These are phyloP conservation scores for Clarireedia monteithiana DNA, from an alignment of 2,329 filamentous ascomycete genomes.

Conservation along the genomic window DNA sequence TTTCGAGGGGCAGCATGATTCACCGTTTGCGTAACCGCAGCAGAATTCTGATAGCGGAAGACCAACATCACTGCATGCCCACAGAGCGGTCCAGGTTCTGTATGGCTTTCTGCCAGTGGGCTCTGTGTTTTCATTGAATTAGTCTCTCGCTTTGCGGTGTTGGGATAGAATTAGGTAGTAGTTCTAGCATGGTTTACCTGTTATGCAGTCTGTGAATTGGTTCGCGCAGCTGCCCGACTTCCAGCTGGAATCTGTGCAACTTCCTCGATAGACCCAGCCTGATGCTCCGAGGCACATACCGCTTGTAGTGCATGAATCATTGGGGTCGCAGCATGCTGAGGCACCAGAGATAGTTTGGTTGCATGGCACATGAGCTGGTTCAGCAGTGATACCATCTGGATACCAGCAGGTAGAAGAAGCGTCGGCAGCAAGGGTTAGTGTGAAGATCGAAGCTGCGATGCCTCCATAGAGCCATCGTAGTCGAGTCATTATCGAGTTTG, in stretches of 20 bases:
- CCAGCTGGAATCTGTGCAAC: neutral
- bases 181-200: neutral
- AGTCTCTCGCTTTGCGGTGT: too few species aligned
- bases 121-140: neutral
- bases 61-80: neutral
- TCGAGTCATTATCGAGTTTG: too few species aligned
- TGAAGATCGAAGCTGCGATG: neutral
- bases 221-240: neutral
- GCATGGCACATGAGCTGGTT: conserved; percentile 13
- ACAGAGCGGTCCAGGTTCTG: neutral
- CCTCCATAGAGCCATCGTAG: neutral
- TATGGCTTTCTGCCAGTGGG: neutral
- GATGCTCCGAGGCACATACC: neutral
- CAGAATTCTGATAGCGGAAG: neutral
- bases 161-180: neutral
- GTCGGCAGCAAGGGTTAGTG: neutral
- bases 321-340: neutral
- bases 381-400: conserved; percentile 13
- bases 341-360: conserved; percentile 9
- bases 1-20: neutral
- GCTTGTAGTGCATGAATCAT: neutral
- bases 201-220: neutral
- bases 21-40: neutral
- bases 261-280: neutral
- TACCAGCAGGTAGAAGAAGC: conserved; percentile 8